These are phyloP conservation scores for Chrysoporthe deuterocubensis DNA, from an alignment of 2,329 filamentous ascomycete species.

Conservation along the genomic window DNA sequence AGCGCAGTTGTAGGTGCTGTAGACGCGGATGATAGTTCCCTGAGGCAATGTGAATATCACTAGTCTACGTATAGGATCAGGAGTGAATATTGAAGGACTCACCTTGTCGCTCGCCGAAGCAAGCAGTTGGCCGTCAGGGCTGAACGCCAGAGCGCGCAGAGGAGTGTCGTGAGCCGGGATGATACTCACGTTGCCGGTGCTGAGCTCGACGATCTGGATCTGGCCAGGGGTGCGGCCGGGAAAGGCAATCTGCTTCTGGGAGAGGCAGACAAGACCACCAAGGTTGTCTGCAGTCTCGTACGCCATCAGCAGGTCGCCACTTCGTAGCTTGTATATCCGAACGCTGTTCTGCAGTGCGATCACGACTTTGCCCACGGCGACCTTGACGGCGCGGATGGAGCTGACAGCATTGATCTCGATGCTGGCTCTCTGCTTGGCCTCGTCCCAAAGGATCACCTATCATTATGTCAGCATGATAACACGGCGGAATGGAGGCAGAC, in stretches of 20 bases:
- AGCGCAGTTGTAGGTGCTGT: constrained; percentile 77
- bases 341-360: constrained; percentile 83
- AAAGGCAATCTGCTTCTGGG: constrained; percentile 75
- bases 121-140: constrained; percentile 76
- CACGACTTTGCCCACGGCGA: constrained; percentile 76
- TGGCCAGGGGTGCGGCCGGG: constrained; percentile 88
- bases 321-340: constrained; percentile 66
- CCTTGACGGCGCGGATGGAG: constrained; percentile 76
- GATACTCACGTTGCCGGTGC: constrained; percentile 84
- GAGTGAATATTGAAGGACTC: constrained; percentile 30
- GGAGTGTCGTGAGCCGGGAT: constrained; percentile 86
- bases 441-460: constrained; percentile 88
- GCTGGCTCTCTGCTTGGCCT: constrained; percentile 71
- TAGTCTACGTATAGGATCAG: not conserved
- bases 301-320: constrained; percentile 67
- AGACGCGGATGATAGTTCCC: constrained; percentile 89
- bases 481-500: not conserved
- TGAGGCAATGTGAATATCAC: constrained; percentile 36
- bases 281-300: constrained; percentile 90
- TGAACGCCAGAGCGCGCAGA: constrained; percentile 78
- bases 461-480: not conserved
- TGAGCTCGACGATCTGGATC: constrained; percentile 82
- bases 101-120: constrained; percentile 88
- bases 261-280: constrained; percentile 78
- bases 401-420: constrained; percentile 82